Evolutionary conservation across 345 rosid species (phyloP).

Genomic region (Hirschfeldia incana): DNA sequence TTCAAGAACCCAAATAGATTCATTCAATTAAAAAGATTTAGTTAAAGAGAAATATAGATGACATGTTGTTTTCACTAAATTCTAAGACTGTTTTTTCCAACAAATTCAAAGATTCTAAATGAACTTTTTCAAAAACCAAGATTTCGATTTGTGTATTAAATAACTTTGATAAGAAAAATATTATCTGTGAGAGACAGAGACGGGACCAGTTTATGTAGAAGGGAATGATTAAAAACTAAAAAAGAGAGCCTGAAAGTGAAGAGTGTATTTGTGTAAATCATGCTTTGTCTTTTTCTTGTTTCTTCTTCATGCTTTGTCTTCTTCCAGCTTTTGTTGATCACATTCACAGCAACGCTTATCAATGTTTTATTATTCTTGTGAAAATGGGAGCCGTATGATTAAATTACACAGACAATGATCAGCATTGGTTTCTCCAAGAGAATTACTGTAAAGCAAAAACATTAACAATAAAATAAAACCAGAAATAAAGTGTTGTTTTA

Average conservation of each 20-base stretch:
- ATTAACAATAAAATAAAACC: not conserved
- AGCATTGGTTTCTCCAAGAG: conserved; percentile 22
- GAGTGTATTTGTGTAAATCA: conserved; percentile 36
- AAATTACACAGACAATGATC: conserved; percentile 38
- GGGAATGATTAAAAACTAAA: conserved; percentile 38
- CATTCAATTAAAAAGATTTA: not conserved
- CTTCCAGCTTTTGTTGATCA: conserved; percentile 38
- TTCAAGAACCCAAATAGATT: not conserved
- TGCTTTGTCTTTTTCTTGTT: conserved; percentile 45
- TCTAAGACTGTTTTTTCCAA: not conserved
- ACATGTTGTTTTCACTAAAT: conserved; percentile 25
- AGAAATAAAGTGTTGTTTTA: not conserved
- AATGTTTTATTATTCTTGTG: conserved; percentile 5
- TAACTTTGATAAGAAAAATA: not conserved
- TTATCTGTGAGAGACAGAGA: conserved; percentile 25
- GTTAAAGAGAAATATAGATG: not conserved
- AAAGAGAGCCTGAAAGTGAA: conserved; percentile 41
- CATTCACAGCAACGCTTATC: conserved; percentile 25
- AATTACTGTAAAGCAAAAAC: conserved; percentile 1
- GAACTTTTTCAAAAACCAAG: conserved; percentile 34
- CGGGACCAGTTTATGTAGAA: conserved; percentile 34
- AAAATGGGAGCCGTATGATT: conserved; percentile 36
- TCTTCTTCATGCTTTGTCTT: conserved; percentile 41
- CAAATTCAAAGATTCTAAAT: conserved; percentile 33
- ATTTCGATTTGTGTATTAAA: conserved; percentile 27